These are phyloP conservation scores for Sanguinoderma infundibulare DNA, from an alignment of 1,284 basidiomycete genomes.

Conservation along the genomic window DNA sequence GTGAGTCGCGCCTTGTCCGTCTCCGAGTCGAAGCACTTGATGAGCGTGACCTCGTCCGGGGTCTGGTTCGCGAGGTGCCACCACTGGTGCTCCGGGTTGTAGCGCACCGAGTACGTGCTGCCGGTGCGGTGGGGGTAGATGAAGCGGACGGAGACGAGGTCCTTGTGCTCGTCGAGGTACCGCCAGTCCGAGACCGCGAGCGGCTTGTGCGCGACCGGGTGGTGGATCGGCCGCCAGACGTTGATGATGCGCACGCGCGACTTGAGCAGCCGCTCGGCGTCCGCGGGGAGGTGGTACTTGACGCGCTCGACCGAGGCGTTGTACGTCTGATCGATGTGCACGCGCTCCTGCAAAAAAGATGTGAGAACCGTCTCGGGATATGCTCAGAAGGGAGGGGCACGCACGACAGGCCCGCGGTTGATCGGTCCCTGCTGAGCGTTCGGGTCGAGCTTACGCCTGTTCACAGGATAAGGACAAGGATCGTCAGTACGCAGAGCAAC, in stretches of 20 bases:
- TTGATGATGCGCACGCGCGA: constrained; percentile 61
- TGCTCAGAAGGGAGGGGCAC: not conserved
- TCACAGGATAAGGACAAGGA: no score
- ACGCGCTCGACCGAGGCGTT: constrained; percentile 54
- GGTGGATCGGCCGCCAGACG: constrained; percentile 56
- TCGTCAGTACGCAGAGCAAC: no score
- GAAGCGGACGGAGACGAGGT: constrained; percentile 30
- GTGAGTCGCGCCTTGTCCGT: constrained; percentile 44
- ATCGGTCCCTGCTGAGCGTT: constrained; percentile 8
- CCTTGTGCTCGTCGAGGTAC: constrained; percentile 30
- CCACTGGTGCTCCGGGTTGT: constrained; percentile 58
- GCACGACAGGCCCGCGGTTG: constrained; percentile 21
- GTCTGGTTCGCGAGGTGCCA: constrained; percentile 52
- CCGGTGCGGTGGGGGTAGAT: constrained; percentile 43
- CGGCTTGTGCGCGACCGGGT: constrained; percentile 50
- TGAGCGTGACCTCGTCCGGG: constrained; percentile 50
- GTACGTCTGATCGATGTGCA: constrained; percentile 63
- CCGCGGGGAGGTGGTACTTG: constrained; percentile 49
- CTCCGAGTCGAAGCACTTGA: constrained; percentile 52
- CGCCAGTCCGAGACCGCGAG: constrained; percentile 53
- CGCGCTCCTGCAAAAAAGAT: constrained; percentile 30
- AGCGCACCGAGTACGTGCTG: constrained; percentile 56
- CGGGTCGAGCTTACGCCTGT: constrained; percentile 17
- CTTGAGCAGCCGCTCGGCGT: constrained; percentile 47
- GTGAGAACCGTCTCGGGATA: not conserved